Conservation (phyloP, 192 early-diverging fungal genomes). For the Martensiomyces pterosporus region DNA sequence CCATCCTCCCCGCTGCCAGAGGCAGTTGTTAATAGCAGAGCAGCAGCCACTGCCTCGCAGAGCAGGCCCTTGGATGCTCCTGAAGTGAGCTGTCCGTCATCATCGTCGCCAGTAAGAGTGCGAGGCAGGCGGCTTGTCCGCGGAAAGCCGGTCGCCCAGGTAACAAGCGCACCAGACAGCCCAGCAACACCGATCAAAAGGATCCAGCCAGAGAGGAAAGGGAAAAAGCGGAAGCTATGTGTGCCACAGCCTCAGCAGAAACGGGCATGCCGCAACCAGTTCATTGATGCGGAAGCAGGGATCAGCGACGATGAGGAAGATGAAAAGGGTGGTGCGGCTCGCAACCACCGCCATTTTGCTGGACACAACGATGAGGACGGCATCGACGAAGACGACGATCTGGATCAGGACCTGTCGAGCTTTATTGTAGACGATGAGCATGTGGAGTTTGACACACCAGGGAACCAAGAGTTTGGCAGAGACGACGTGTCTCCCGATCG, state of each 20-base stretch:
- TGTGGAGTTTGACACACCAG: constrained; percentile 34
- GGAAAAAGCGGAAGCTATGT: constrained; percentile 13
- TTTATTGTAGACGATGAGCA: constrained; percentile 46
- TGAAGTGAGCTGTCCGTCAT: too few relatives aligned
- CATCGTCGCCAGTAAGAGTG: constrained; percentile 4
- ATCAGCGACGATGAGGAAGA: constrained; percentile 32
- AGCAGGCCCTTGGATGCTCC: constrained; percentile 2
- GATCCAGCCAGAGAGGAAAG: too few relatives aligned
- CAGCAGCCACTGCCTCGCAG: too few relatives aligned
- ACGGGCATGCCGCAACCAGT: constrained; percentile 14
- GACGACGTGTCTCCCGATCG: background rate
- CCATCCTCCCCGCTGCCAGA: too few relatives aligned
- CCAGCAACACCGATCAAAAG: too few relatives aligned
- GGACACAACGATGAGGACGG: background rate
- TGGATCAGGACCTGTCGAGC: constrained; percentile 44
- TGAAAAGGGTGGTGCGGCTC: background rate
- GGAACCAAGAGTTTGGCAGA: background rate
- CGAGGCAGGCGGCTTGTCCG: constrained; percentile 1
- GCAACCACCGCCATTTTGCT: too few relatives aligned
- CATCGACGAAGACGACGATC: constrained; percentile 28
- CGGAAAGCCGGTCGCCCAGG: background rate
- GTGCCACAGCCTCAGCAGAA: constrained; percentile 1
- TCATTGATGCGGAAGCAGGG: constrained; percentile 38
- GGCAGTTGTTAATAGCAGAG: too few relatives aligned
- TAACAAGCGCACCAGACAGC: background rate